A percentile compares a stretch with the other conserved stretches of the same genome.
These are phyloP conservation scores for Colletotrichum gigasporum DNA, from an alignment of 2,329 filamentous ascomycete species.

Conservation along the genomic window DNA sequence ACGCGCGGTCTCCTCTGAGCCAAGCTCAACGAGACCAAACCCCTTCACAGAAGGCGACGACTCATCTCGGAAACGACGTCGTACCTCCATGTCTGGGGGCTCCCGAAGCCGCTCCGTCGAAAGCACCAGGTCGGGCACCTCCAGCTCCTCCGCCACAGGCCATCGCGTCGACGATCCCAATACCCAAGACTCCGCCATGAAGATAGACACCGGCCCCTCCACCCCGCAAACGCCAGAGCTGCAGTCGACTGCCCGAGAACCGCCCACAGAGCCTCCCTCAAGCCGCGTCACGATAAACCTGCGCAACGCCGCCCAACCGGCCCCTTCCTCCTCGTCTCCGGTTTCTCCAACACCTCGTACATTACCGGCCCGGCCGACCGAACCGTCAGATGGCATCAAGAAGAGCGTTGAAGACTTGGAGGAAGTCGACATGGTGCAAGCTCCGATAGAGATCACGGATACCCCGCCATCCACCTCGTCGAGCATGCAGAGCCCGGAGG, in stretches of 20 bases:
- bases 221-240: conserved; percentile 55
- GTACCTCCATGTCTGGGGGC: conserved; percentile 62
- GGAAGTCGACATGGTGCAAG: conserved; percentile 47
- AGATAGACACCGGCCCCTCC: conserved; percentile 49
- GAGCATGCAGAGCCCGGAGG: conserved; percentile 53
- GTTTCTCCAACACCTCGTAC: conserved; percentile 48
- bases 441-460: conserved; percentile 35
- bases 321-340: conserved; percentile 53
- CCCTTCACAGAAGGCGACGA: conserved; percentile 69
- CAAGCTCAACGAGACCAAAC: conserved; percentile 69
- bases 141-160: conserved; percentile 41
- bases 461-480: conserved; percentile 47
- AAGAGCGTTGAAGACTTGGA: conserved; percentile 55
- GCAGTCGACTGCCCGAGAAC: conserved; percentile 41
- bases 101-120: conserved; percentile 65
- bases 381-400: conserved; percentile 39
- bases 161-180: conserved; percentile 36
- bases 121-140: conserved; percentile 44
- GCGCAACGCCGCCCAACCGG: conserved; percentile 54
- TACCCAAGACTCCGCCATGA: conserved; percentile 47
- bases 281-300: conserved; percentile 71
- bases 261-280: conserved; percentile 55
- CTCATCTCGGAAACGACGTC: conserved; percentile 68
- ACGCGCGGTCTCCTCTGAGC: conserved; percentile 70
- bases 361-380: conserved; percentile 18